These are phyloP conservation scores for Polygonum aviculare DNA, from an alignment of 148 eudicot species.

Conservation along the genomic window DNA sequence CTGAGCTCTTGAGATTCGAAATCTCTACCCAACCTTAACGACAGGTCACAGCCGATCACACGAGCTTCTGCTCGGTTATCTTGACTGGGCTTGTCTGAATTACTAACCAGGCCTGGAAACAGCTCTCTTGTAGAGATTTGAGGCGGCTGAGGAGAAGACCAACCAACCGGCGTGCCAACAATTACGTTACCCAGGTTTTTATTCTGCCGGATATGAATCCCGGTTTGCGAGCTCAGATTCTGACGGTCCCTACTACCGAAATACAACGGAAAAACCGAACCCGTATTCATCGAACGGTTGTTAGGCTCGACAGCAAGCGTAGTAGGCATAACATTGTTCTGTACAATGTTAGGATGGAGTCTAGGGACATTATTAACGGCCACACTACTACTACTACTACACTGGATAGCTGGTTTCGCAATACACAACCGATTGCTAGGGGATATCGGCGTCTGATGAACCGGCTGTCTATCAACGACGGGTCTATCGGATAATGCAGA, in stretches of 20 bases:
- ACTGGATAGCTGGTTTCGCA: slow-evolving; percentile 27
- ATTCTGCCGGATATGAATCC: slow-evolving; percentile 27
- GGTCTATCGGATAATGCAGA: slow-evolving; percentile 16
- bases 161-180: slow-evolving; percentile 58
- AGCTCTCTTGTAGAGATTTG: slow-evolving; percentile 27
- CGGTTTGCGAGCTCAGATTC: slow-evolving; percentile 24
- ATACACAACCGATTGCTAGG: slow-evolving; percentile 24
- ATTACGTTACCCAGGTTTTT: slow-evolving; percentile 39
- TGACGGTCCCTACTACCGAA: slow-evolving; percentile 34
- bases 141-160: slow-evolving; percentile 35
- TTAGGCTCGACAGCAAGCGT: slow-evolving; percentile 23
- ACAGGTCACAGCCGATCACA: slow-evolving; percentile 55
- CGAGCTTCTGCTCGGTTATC: not conserved
- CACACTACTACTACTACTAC: no score
- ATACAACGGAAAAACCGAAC: slow-evolving; percentile 65
- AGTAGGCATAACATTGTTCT: slow-evolving; percentile 17
- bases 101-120: slow-evolving; percentile 20
- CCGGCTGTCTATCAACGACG: slow-evolving; percentile 23
- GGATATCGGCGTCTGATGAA: slow-evolving; percentile 21
- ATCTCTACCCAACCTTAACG: slow-evolving; percentile 65
- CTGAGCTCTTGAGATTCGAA: slow-evolving; percentile 27
- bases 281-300: slow-evolving; percentile 22
- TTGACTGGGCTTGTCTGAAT: slow-evolving; percentile 2
- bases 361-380: slow-evolving; percentile 20
- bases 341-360: slow-evolving; percentile 21